Percentiles rank a stretch among this genome's conserved stretches.
Evolutionary conservation across 139 green algal species (phyloP).

Genomic region (Astrephomene gubernaculifera): DNA sequence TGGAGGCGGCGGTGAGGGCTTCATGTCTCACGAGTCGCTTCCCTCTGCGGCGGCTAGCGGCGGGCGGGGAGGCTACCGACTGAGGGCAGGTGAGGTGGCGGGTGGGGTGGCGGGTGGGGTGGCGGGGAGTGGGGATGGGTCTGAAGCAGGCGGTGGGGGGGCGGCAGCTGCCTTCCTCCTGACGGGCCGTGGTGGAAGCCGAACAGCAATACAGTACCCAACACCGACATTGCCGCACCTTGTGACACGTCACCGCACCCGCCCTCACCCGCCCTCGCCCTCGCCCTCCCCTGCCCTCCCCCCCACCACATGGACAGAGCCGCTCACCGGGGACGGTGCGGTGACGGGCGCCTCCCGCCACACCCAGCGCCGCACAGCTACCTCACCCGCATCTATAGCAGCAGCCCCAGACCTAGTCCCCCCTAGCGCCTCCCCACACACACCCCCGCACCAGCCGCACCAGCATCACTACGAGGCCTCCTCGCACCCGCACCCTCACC

Average conservation of each 20-base stretch:
- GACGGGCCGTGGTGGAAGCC: not conserved
- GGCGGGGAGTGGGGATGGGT: not conserved
- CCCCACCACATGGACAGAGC: not conserved
- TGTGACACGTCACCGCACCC: not conserved
- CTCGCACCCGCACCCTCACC: no score
- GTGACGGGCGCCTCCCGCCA: constrained; percentile 6
- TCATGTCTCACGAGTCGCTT: constrained; percentile 57
- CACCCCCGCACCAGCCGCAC: not conserved
- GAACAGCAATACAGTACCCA: not conserved
- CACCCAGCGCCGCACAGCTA: not conserved
- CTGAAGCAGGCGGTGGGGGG: not conserved
- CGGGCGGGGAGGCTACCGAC: not conserved
- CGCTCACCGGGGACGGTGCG: not conserved
- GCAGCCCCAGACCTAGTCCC: not conserved
- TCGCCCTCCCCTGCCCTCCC: not conserved
- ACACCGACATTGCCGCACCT: not conserved
- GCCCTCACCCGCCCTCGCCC: not conserved
- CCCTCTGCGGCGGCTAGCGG: not conserved
- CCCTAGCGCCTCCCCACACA: not conserved
- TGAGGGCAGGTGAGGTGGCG: not conserved
- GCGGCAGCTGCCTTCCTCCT: not conserved
- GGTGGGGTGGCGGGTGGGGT: no score
- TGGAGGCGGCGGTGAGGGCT: constrained; percentile 24
- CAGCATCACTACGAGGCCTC: not conserved
- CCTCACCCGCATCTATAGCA: not conserved